phyloP scores from a whole-genome alignment of 306 rosid species.

The Trichosanthes cucumerina region DNA sequence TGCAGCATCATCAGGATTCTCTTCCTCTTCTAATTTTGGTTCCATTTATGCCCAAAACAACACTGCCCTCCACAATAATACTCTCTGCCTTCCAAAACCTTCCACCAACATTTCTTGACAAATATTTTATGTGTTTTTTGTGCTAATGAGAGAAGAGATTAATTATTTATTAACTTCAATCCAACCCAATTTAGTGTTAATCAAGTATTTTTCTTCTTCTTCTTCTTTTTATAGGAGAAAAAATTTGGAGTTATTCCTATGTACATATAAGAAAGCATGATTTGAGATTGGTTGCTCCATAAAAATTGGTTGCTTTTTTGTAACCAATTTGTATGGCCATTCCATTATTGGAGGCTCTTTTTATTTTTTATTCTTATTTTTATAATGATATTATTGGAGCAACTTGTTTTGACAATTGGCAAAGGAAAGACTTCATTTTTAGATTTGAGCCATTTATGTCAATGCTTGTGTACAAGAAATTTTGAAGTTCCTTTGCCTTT shows the following conservation, averaged over 20 bases:
- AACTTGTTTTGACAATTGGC: neutral
- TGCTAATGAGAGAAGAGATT: neutral
- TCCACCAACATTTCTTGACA: slow-evolving; percentile 3
- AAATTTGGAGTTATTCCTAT: neutral
- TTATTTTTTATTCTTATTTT: neutral
- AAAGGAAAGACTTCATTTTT: neutral
- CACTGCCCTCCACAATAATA: neutral
- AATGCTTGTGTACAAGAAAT: neutral
- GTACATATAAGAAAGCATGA: neutral
- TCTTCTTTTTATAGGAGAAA: neutral
- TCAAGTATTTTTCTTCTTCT: neutral
- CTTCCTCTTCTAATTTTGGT: slow-evolving; percentile 16
- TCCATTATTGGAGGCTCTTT: neutral
- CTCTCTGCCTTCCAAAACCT: neutral
- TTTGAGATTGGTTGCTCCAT: neutral
- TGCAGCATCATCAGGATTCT: slow-evolving; percentile 78
- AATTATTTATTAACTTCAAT: neutral
- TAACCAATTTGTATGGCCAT: slow-evolving; percentile 1
- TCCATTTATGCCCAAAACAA: slow-evolving; percentile 15
- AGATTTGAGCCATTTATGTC: neutral
- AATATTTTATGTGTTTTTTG: neutral
- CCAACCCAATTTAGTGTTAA: neutral
- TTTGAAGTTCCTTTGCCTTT: neutral
- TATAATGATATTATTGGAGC: neutral
- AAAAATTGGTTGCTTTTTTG: slow-evolving; percentile 1